Conservation (phyloP, 2,329 filamentous ascomycete species). For the Cordyceps cateniannulata region DNA sequence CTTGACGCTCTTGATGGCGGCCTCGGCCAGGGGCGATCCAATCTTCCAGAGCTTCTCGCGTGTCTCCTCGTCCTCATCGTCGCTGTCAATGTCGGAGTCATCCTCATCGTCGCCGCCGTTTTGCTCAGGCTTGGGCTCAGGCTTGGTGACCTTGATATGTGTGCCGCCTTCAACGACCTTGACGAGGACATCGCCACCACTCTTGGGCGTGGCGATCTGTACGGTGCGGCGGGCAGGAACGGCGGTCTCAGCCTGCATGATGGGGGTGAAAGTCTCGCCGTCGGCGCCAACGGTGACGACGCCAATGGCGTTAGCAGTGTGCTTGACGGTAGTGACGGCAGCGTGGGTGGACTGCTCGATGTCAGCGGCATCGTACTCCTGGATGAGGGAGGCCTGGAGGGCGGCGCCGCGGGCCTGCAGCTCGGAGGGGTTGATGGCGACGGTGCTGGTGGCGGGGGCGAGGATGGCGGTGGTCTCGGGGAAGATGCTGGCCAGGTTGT, state of each 20-base stretch:
- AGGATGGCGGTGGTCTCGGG: conserved; percentile 70
- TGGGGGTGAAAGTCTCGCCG: conserved; percentile 67
- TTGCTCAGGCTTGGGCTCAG: conserved; percentile 65
- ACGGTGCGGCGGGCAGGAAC: conserved; percentile 82
- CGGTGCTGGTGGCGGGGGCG: conserved; percentile 70
- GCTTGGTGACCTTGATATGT: conserved; percentile 89
- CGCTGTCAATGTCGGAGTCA: conserved; percentile 51
- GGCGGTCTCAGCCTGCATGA: conserved; percentile 81
- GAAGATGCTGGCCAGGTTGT: conserved; percentile 74
- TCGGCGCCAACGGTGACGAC: conserved; percentile 61
- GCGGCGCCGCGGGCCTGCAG: conserved; percentile 83
- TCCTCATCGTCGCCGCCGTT: conserved; percentile 56
- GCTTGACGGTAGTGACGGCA: conserved; percentile 87
- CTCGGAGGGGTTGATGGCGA: conserved; percentile 89
- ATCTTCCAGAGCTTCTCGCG: conserved; percentile 92
- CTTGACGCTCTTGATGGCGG: conserved; percentile 75
- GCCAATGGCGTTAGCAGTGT: conserved; percentile 83
- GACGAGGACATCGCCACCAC: conserved; percentile 81
- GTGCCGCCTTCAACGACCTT: conserved; percentile 82
- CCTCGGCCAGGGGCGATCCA: conserved; percentile 75
- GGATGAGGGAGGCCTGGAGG: conserved; percentile 88
- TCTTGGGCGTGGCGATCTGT: conserved; percentile 67
- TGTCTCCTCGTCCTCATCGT: conserved; percentile 72
- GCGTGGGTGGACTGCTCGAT: conserved; percentile 96
- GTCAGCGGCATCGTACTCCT: conserved; percentile 88